Percentiles rank a stretch among this genome's conserved stretches.
phyloP scores from a whole-genome alignment of 179 eudicot genomes.

The Amaranthus tricolor region DNA sequence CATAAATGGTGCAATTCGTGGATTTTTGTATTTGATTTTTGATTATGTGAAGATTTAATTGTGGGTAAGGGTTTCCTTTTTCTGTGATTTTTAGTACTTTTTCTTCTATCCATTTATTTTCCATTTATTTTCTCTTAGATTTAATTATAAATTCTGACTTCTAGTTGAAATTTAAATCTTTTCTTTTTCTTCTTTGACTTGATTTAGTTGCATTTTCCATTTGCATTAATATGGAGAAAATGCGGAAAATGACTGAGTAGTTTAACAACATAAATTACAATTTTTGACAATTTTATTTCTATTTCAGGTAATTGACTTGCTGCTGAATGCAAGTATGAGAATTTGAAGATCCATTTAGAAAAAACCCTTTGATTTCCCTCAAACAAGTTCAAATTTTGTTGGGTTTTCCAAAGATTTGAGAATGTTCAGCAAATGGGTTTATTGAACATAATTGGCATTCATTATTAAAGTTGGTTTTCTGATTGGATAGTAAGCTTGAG shows the following conservation, averaged over 20 bases:
- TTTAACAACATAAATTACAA: constrained; percentile 12
- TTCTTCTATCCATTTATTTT: not conserved
- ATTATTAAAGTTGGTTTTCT: too few species aligned
- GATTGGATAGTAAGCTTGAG: constrained; percentile 7
- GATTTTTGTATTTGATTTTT: not conserved
- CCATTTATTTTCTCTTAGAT: not conserved
- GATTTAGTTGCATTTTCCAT: not conserved
- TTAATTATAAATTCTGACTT: constrained; percentile 13
- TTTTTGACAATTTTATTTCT: constrained; percentile 11
- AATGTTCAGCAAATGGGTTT: constrained; percentile 27
- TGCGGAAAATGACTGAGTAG: too few species aligned
- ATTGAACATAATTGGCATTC: constrained; percentile 15
- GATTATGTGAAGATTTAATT: not conserved
- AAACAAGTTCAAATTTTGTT: constrained; percentile 6
- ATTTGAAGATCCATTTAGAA: not conserved
- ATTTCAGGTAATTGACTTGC: constrained; percentile 22
- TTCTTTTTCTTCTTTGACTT: constrained; percentile 24
- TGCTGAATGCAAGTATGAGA: constrained; percentile 14
- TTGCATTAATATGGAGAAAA: not conserved
- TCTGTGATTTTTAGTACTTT: not conserved
- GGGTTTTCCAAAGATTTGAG: constrained; percentile 11
- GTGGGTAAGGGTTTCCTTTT: not conserved
- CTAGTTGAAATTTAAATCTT: constrained; percentile 25
- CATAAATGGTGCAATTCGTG: not conserved
- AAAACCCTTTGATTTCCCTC: not conserved